A percentile compares a stretch with the other conserved stretches of the same genome.
These are phyloP conservation scores for Orobanche coerulescens DNA, from an alignment of 257 asterid genomes.

Conservation along the genomic window DNA sequence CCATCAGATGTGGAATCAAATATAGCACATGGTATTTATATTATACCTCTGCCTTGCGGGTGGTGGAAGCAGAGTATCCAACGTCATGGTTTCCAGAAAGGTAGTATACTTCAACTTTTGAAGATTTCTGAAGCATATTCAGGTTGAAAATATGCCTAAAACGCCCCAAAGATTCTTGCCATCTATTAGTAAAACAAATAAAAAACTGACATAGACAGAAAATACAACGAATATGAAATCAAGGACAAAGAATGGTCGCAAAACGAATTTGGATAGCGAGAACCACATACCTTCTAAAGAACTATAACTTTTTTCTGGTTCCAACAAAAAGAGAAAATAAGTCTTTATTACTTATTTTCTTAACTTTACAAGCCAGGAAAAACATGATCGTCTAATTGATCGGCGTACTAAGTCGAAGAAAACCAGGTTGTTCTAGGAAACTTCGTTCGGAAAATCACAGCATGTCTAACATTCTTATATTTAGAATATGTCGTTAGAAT, in stretches of 20 bases:
- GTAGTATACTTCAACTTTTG: slow-evolving; percentile 42
- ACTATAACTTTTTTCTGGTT: background rate
- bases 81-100: slow-evolving; percentile 91
- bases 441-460: background rate
- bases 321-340: no score
- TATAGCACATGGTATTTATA: background rate
- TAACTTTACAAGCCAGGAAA: no score
- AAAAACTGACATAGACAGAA: slow-evolving; percentile 12
- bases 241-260: no score
- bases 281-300: slow-evolving; percentile 11
- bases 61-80: slow-evolving; percentile 63
- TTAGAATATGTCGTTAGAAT: no score
- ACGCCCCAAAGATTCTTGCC: slow-evolving; percentile 91
- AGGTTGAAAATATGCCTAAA: slow-evolving; percentile 74
- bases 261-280: slow-evolving; percentile 7
- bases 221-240: background rate
- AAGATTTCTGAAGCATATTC: slow-evolving; percentile 48
- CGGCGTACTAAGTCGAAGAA: background rate
- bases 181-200: slow-evolving; percentile 36
- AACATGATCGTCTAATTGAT: background rate
- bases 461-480: background rate
- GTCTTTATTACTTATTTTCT: background rate
- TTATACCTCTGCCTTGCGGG: slow-evolving; percentile 59
- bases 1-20: background rate
- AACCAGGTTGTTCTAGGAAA: background rate